Base-by-base conservation (phyloP, 2,329 filamentous ascomycete species). In the Periconia macrospinosa region DNA sequence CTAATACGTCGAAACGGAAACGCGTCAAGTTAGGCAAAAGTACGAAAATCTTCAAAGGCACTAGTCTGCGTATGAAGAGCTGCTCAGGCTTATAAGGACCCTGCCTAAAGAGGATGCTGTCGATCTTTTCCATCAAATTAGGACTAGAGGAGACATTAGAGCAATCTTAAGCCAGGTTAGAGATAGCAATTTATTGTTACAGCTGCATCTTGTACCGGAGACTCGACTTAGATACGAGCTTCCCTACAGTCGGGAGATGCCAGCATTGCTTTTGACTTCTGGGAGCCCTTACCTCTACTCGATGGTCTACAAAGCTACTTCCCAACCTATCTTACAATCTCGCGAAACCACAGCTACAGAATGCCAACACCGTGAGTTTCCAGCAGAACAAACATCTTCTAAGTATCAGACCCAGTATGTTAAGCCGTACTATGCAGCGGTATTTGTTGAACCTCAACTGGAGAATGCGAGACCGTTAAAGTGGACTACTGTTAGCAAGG, bases 41-140 rank as follows among this genome's bases (percentile, higher is more conserved):
- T 55, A 48, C 42, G 20, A 56, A n/a, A 27, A 56, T 14, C 48
- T 57, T 11, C 44, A 53, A 54, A 43, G 46, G n/a, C 47, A 47
- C 20, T 48, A 27, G 15, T 50, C 48, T 23, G 45, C 54, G 15
- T 43, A 60, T n/a, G 59, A 59, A 45, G 56, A 61, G 41, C 20
- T 62, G 10, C 50, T 56, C 45, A 45, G 55, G 2, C 41, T 58
- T 13, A 6, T 62, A 19, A 50, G 49, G 41, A 54, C n/a, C 20
- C 30, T 55, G 40, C 46, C 57, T 0, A 59, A 62, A 30, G 37
- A 40, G 33, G 59, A 61, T 42, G 50, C 59, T 15, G 19, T 17
- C 17, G 46, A 50, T 3, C 30, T 64, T 44, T 53, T 66, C n/a
- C 54, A 37, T 10, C 57, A 51, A 19, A 51, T 66, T 19, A 41